Percentiles rank a stretch among this genome's conserved stretches.
Evolutionary conservation across 225 moss, liverwort and hornwort genomes (phyloP).

Genomic region (Lunularia cruciata): DNA sequence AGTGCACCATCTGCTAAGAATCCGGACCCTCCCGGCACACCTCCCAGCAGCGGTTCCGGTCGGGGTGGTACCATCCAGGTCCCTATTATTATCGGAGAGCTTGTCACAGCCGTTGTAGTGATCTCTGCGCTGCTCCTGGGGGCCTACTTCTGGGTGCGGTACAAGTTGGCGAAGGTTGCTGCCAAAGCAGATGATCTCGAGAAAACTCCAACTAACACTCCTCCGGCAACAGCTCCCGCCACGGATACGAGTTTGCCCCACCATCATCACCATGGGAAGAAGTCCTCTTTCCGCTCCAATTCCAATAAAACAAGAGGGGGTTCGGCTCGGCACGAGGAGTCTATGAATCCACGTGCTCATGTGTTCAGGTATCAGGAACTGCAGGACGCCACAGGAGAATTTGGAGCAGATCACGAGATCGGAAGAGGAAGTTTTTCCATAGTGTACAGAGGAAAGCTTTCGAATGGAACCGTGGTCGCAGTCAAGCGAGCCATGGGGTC

Average conservation of each 20-base stretch:
- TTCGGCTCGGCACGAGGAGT: conserved; percentile 25
- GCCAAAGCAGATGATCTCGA: conserved; percentile 12
- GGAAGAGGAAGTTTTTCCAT: conserved; percentile 68
- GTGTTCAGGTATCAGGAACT: conserved; percentile 59
- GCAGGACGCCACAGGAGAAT: conserved; percentile 51
- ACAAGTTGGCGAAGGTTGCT: conserved; percentile 41
- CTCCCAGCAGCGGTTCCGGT: conserved; percentile 1
- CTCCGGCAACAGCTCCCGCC: conserved; percentile 11
- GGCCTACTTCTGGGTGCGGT: conserved; percentile 63
- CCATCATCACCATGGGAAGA: conserved; percentile 25
- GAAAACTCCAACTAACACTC: conserved; percentile 25
- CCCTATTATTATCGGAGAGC: conserved; percentile 72
- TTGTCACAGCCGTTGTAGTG: conserved; percentile 63
- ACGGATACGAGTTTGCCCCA: conserved; percentile 6
- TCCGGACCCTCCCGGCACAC: conserved; percentile 27
- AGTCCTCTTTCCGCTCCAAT: conserved; percentile 44
- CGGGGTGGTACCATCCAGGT: conserved; percentile 58
- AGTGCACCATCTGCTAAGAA: conserved; percentile 24
- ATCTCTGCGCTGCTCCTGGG: conserved; percentile 62
- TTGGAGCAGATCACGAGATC: conserved; percentile 38
- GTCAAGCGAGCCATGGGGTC: conserved; percentile 46
- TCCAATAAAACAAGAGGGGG: conserved; percentile 17
- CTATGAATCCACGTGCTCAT: conserved; percentile 51
- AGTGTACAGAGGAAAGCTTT: conserved; percentile 57
- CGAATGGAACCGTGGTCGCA: conserved; percentile 49